phyloP scores from a whole-genome alignment of 805 yeast species.

The Saccharomycopsis selenospora region DNA sequence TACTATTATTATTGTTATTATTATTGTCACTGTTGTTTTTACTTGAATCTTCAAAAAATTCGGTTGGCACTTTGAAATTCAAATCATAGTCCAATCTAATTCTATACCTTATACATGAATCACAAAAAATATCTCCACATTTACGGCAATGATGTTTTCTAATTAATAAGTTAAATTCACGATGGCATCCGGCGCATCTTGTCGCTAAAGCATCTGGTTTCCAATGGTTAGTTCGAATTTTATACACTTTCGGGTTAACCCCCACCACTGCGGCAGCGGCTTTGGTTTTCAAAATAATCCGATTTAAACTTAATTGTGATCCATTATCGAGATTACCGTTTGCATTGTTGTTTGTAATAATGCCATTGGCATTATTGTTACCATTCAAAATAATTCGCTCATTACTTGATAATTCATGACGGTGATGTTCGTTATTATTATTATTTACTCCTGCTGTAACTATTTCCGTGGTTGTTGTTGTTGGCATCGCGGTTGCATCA shows the following conservation, averaged over 20 bases:
- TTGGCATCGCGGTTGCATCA: too few relatives aligned
- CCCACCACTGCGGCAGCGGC: conserved; percentile 3
- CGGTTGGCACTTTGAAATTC: conserved; percentile 24
- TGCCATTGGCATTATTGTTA: background rate
- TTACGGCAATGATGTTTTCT: conserved; percentile 36
- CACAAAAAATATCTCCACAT: conserved; percentile 37
- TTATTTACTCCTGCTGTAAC: too few relatives aligned
- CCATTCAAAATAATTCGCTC: too few relatives aligned
- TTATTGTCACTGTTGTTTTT: background rate
- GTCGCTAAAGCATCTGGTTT: conserved; percentile 12
- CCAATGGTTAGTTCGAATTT: conserved; percentile 15
- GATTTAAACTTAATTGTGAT: background rate
- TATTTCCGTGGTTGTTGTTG: too few relatives aligned
- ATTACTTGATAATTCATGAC: conserved; percentile 1
- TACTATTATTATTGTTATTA: conserved; percentile 11
- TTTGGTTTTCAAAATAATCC: background rate
- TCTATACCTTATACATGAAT: conserved; percentile 31
- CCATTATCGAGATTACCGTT: background rate
- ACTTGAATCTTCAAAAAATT: background rate
- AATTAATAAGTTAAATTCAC: conserved; percentile 14
- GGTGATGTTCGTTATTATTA: background rate
- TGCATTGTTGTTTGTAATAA: background rate
- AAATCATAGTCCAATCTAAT: conserved; percentile 32
- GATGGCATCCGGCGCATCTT: conserved; percentile 8
- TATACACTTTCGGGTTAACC: background rate